Evolutionary conservation across 352 stramenopile species (phyloP).

Genomic region (Phytophthora chlamydospora): DNA sequence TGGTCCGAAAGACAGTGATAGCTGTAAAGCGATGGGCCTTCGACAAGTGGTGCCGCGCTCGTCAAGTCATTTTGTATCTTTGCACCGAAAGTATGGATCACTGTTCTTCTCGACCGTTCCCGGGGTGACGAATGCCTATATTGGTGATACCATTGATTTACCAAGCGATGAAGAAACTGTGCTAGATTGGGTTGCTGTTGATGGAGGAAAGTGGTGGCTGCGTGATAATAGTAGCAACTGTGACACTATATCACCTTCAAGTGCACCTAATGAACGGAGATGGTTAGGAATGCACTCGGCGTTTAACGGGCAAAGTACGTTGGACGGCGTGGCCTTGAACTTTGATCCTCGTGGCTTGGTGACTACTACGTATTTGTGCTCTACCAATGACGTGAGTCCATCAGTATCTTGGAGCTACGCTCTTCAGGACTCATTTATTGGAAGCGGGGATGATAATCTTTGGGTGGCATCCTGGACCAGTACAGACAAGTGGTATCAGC

Average conservation of each 20-base stretch:
- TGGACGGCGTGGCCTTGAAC: constrained; percentile 45
- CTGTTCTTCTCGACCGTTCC: constrained; percentile 60
- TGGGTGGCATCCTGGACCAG: constrained; percentile 59
- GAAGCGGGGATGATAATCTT: constrained; percentile 58
- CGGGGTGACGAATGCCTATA: constrained; percentile 52
- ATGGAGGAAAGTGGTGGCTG: constrained; percentile 67
- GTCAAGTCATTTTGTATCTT: constrained; percentile 43
- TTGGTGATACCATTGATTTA: constrained; percentile 40
- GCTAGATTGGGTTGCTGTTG: constrained; percentile 52
- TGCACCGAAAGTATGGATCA: constrained; percentile 55
- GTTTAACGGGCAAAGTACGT: constrained; percentile 48
- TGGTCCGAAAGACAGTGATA: constrained; percentile 49
- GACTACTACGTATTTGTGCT: constrained; percentile 63
- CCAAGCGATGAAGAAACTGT: constrained; percentile 53
- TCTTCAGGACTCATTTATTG: constrained; percentile 65
- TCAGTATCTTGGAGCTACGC: constrained; percentile 52
- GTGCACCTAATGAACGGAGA: constrained; percentile 34
- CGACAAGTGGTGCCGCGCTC: constrained; percentile 58
- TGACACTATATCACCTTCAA: constrained; percentile 26
- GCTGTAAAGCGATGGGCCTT: constrained; percentile 60
- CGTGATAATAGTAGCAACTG: constrained; percentile 47
- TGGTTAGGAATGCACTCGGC: constrained; percentile 66
- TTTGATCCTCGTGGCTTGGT: constrained; percentile 53
- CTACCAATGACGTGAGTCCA: constrained; percentile 59
- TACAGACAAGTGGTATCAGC: constrained; percentile 48